Evolutionary conservation across 2,329 filamentous ascomycete species (phyloP).

Genomic region (Cytospora chrysosperma): DNA sequence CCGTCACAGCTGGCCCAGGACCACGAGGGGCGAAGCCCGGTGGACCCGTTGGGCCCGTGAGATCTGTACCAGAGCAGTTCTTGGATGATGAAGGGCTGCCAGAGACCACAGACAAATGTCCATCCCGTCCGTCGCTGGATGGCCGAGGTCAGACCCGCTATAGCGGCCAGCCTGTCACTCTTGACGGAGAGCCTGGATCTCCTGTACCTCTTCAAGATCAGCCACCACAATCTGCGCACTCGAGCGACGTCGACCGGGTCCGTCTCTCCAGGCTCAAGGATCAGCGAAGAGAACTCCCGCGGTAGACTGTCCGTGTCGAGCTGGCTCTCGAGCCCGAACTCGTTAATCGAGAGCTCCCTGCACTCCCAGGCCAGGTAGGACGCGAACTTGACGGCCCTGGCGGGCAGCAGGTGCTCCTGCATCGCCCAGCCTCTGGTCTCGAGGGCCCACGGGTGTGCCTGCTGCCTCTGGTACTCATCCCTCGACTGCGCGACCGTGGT

Average conservation of each 20-base stretch:
- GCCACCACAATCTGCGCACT: background rate
- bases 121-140: background rate
- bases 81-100: background rate
- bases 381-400: background rate
- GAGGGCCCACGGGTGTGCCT: background rate
- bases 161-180: background rate
- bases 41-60: background rate
- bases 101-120: background rate
- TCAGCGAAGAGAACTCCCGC: background rate
- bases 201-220: background rate
- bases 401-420: background rate
- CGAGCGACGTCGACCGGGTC: background rate
- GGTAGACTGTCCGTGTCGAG: background rate
- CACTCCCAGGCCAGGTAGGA: background rate
- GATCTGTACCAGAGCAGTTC: background rate
- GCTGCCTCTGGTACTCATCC: background rate
- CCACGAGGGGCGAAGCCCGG: background rate
- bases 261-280: background rate
- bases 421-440: conserved; percentile 1
- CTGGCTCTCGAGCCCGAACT: background rate
- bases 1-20: background rate
- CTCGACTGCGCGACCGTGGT: background rate
- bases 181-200: background rate
- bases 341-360: background rate
- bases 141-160: background rate